Conservation (phyloP, 805 yeast genomes). For the Suhomyces canberraensis region DNA sequence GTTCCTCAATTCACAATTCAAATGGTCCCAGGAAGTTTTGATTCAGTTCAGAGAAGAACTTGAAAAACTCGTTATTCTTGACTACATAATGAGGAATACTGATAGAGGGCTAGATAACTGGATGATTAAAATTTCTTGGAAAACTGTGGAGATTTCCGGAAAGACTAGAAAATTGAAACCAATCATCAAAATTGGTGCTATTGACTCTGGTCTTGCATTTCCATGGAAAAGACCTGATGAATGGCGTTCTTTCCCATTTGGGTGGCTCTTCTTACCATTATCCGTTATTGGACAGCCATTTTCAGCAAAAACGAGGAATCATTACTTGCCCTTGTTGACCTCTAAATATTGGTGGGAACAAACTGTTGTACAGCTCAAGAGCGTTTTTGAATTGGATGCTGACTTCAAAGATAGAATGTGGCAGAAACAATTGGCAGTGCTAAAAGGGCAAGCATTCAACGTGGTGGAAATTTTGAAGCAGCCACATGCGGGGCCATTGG, state of each 20-base stretch:
- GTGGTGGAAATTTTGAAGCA: slow-evolving; percentile 62
- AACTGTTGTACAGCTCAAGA: slow-evolving; percentile 43
- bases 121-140: slow-evolving; percentile 65
- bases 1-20: slow-evolving; percentile 26
- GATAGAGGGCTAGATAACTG: slow-evolving; percentile 75
- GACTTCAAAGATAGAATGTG: slow-evolving; percentile 68
- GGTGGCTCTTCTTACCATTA: slow-evolving; percentile 69
- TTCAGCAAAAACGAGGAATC: slow-evolving; percentile 50
- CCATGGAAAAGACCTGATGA: slow-evolving; percentile 85
- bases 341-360: slow-evolving; percentile 72
- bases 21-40: slow-evolving; percentile 52
- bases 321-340: slow-evolving; percentile 56
- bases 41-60: slow-evolving; percentile 56
- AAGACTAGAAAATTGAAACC: slow-evolving; percentile 25
- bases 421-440: slow-evolving; percentile 62
- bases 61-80: slow-evolving; percentile 67
- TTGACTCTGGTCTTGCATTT: slow-evolving; percentile 70
- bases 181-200: slow-evolving; percentile 57
- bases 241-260: slow-evolving; percentile 76
- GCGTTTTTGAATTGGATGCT: slow-evolving; percentile 50
- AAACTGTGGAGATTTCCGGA: slow-evolving; percentile 8
- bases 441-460: slow-evolving; percentile 77
- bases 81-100: slow-evolving; percentile 71
- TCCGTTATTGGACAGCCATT: slow-evolving; percentile 67
- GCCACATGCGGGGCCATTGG: slow-evolving; percentile 62